These are phyloP conservation scores for Takakia lepidozioides DNA, from an alignment of 225 moss, liverwort and hornwort species.

Conservation along the genomic window DNA sequence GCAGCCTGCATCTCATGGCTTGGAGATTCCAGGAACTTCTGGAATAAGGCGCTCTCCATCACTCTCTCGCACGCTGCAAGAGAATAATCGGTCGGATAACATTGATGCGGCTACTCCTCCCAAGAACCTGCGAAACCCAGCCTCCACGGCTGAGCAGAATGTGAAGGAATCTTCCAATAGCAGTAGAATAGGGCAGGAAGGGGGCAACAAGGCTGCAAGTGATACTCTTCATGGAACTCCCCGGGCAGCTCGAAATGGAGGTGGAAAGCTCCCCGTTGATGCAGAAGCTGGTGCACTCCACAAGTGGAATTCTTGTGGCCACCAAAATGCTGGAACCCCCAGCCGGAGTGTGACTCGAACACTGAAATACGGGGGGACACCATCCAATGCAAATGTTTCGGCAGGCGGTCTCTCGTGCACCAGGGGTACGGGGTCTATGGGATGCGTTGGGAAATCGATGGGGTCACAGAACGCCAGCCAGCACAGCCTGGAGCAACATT, in stretches of 20 bases:
- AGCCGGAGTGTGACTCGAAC: conserved; percentile 63
- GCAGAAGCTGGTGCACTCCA: conserved; percentile 32
- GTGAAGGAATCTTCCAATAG: too few species aligned
- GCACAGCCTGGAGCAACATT: conserved; percentile 40
- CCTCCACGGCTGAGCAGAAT: too few species aligned
- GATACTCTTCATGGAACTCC: conserved; percentile 21
- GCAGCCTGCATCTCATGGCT: conserved; percentile 18
- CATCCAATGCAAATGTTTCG: conserved; percentile 18
- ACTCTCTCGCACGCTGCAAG: conserved; percentile 26
- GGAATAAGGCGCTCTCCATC: conserved; percentile 8
- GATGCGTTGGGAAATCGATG: conserved; percentile 25
- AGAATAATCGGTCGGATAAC: conserved; percentile 22
- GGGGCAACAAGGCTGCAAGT: conserved; percentile 6
- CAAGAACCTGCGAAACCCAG: conserved; percentile 11
- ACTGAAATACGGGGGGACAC: conserved; percentile 54
- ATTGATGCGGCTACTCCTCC: conserved; percentile 32
- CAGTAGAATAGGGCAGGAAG: conserved; percentile 1
- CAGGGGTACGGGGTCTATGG: conserved; percentile 29
- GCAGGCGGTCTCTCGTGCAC: conserved; percentile 36
- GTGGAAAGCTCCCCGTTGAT: conserved; percentile 34
- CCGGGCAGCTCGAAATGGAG: conserved; percentile 12
- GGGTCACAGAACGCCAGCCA: conserved; percentile 14
- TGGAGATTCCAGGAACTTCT: conserved; percentile 8
- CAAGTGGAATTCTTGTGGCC: too few species aligned
- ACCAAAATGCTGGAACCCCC: conserved; percentile 50